Percentiles rank a stretch among this genome's conserved stretches.
Evolutionary conservation across 192 early-diverging fungal genomes (phyloP).

Genomic region (Podila horticola): DNA sequence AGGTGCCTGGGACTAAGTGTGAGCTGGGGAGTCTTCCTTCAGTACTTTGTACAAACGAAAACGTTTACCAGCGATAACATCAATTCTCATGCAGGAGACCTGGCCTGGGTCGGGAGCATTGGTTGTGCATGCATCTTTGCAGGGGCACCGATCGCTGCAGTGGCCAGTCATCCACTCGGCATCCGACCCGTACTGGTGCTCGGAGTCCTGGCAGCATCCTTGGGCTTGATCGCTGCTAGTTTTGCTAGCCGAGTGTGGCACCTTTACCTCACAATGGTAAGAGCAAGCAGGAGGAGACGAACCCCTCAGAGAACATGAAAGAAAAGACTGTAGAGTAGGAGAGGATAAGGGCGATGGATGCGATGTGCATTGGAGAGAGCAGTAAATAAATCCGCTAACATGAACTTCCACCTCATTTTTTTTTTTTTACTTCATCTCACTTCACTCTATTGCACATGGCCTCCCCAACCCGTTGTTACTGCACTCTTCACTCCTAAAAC

Average conservation of each 20-base stretch:
- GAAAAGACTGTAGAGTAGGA: not conserved
- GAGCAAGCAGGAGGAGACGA: not conserved
- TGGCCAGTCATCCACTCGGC: slow-evolving; percentile 3
- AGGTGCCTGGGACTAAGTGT: slow-evolving; percentile 19
- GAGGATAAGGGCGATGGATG: no score
- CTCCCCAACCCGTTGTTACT: no score
- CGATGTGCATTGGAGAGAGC: no score
- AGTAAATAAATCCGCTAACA: no score
- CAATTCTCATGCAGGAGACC: not conserved
- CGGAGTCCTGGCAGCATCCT: not conserved
- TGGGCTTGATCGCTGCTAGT: slow-evolving; percentile 12
- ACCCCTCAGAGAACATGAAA: not conserved
- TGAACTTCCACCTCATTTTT: no score
- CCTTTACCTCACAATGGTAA: slow-evolving; percentile 14
- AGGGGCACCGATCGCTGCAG: slow-evolving; percentile 6
- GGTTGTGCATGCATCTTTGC: slow-evolving; percentile 17
- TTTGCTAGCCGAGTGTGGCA: slow-evolving; percentile 15
- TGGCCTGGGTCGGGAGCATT: slow-evolving; percentile 22
- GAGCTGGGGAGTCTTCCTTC: slow-evolving; percentile 22
- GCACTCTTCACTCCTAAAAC: no score
- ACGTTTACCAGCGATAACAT: not conserved
- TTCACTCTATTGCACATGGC: no score
- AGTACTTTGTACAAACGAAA: slow-evolving; percentile 12
- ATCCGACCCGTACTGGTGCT: not conserved
- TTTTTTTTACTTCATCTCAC: no score